phyloP scores from a whole-genome alignment of 2,329 filamentous ascomycete genomes.

The Shiraia bambusicola region DNA sequence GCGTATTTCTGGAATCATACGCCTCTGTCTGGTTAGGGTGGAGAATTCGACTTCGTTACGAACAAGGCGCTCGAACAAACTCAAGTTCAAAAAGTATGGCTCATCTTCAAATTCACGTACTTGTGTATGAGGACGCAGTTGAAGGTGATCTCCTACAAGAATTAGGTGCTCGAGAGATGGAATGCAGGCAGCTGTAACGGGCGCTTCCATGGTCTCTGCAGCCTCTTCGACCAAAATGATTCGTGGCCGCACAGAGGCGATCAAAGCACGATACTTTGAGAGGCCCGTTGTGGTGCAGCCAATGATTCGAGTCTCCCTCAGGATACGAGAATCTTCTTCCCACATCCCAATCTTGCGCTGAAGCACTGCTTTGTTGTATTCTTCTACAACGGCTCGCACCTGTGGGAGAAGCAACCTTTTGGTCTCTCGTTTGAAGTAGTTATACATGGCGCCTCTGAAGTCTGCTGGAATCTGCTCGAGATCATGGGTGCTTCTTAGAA shows the following conservation, averaged over 20 bases:
- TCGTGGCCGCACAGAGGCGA: slow-evolving; percentile 65
- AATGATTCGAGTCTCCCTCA: slow-evolving; percentile 53
- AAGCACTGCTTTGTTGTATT: slow-evolving; percentile 54
- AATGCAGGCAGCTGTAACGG: slow-evolving; percentile 61
- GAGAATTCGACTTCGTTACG: slow-evolving; percentile 63
- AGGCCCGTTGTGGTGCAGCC: slow-evolving; percentile 78
- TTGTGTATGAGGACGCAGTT: slow-evolving; percentile 70
- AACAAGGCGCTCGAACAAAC: slow-evolving; percentile 79
- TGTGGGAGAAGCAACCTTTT: slow-evolving; percentile 51
- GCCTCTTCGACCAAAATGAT: slow-evolving; percentile 78
- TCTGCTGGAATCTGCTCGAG: slow-evolving; percentile 61
- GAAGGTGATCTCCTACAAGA: slow-evolving; percentile 77
- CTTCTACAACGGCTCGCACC: slow-evolving; percentile 54
- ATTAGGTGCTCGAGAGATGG: slow-evolving; percentile 65
- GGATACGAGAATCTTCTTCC: slow-evolving; percentile 56
- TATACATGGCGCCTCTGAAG: slow-evolving; percentile 66
- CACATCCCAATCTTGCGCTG: slow-evolving; percentile 60
- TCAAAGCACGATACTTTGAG: slow-evolving; percentile 73
- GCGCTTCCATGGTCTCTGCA: slow-evolving; percentile 71
- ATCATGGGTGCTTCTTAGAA: slow-evolving; percentile 49
- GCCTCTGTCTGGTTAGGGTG: slow-evolving; percentile 67
- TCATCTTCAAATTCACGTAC: slow-evolving; percentile 58
- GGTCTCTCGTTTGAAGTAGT: slow-evolving; percentile 59
- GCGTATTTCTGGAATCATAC: slow-evolving; percentile 71
- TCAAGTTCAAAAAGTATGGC: slow-evolving; percentile 70